Percentiles rank a stretch among this genome's conserved stretches.
phyloP scores from a whole-genome alignment of 176 grass and related monocot genomes.

The Phyllostachys edulis region DNA sequence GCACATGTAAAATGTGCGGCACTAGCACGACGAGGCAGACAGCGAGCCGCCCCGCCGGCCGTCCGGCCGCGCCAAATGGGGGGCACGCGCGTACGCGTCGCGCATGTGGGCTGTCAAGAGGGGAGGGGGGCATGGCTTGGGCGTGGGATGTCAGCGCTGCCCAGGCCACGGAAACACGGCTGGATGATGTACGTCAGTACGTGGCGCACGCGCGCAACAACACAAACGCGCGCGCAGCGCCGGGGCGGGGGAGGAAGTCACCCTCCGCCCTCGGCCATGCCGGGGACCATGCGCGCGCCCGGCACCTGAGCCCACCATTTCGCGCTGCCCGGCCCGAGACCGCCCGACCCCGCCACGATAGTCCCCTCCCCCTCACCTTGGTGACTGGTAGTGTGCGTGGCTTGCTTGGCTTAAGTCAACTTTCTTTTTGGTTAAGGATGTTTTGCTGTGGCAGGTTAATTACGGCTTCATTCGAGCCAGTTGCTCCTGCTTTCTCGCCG shows the following conservation, averaged over 20 bases:
- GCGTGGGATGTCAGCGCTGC: no score
- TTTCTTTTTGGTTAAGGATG: neutral
- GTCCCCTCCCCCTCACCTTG: neutral
- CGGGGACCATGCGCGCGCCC: neutral
- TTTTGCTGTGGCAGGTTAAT: neutral
- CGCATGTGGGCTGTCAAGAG: no score
- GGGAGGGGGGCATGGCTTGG: no score
- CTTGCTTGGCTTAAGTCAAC: neutral
- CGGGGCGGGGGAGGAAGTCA: neutral
- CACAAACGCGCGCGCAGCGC: neutral
- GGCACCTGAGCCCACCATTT: constrained; percentile 19
- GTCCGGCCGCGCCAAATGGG: no score
- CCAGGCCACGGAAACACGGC: neutral
- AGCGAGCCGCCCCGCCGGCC: neutral
- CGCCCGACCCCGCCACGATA: neutral
- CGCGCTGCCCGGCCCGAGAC: neutral
- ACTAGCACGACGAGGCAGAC: neutral
- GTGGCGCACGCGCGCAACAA: neutral
- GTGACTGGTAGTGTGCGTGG: neutral
- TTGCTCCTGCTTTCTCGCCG: neutral
- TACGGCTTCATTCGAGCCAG: neutral
- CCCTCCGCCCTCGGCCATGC: constrained; percentile 10
- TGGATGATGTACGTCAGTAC: neutral
- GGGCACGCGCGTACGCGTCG: neutral
- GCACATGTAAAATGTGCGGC: neutral